Conservation (phyloP, 2,329 filamentous ascomycete genomes). For the Aplosporella prunicola region DNA sequence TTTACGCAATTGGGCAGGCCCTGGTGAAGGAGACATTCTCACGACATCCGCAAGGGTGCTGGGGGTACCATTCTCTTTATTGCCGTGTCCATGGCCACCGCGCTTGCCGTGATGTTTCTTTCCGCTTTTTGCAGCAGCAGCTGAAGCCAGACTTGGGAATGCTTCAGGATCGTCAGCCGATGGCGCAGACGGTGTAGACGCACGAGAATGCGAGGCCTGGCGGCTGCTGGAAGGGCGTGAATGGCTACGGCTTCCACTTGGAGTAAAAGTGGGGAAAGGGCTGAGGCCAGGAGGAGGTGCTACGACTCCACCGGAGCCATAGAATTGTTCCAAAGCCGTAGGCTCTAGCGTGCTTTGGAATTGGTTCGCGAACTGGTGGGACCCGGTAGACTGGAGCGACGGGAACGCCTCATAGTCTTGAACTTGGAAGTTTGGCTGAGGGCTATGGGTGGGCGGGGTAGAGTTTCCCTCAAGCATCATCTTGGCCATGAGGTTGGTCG, state of each 20-base stretch:
- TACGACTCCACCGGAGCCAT: constrained; percentile 26
- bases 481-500: constrained; percentile 73
- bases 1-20: constrained; percentile 50
- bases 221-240: constrained; percentile 81
- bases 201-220: constrained; percentile 44
- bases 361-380: constrained; percentile 31
- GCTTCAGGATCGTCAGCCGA: constrained; percentile 90
- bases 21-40: constrained; percentile 86
- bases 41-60: constrained; percentile 88
- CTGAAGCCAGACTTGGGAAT: constrained; percentile 80
- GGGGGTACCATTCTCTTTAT: constrained; percentile 42
- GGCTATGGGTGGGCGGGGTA: constrained; percentile 53
- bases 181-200: constrained; percentile 56
- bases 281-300: constrained; percentile 64
- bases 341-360: constrained; percentile 32
- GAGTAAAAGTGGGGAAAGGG: constrained; percentile 50
- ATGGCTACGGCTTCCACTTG: constrained; percentile 52
- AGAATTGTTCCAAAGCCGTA: constrained; percentile 33
- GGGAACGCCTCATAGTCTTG: constrained; percentile 83
- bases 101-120: constrained; percentile 94
- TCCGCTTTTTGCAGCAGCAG: constrained; percentile 57
- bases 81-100: constrained; percentile 60
- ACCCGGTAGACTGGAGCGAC: constrained; percentile 47
- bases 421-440: constrained; percentile 63
- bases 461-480: constrained; percentile 62